Evolutionary conservation across 805 yeast genomes (phyloP), one percentile per base, ranked within the genome.

Genomic region (Blastobotrys peoriensis): DNA sequence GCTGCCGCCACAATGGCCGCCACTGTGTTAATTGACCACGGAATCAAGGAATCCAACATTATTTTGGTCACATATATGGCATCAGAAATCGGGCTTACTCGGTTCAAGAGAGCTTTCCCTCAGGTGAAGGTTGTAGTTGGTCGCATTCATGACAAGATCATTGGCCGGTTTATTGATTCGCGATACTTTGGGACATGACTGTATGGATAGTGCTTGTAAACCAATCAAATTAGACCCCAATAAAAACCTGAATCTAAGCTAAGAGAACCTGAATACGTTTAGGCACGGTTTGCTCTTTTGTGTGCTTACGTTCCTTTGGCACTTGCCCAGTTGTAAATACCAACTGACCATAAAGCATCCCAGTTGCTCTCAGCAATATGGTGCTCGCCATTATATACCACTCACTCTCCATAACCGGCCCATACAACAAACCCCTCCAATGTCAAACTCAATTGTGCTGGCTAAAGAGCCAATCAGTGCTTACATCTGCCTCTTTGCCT

Each of bases 1-100:
- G 95, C 96, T 0, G 95, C 95, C 0, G 81, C 89, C 1, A 83
- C 87, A 36, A 93, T 91, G 98, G 95, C 97, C 0, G 77, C 86
- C 37, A 93, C 87, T 55, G 88, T 91, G 3, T 66, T 91, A 40
- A 54, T 85, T 13, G 98, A 91, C 58, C 94, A 91, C 59, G 83
- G 81, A 4, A 81, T 86, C 18, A 54, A 61, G 5, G 73, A 75
- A 40, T 66, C 71, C 23, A 74, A 83, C 51, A 83, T 93, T 18
- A 74, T 81, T 2, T 69, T 88, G 43, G 79, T 87, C 9, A 67
- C 82, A 3, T 85, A 84, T 57, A 62, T 83, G 42, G 84, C 87
- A n/a, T 79, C 94, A 0, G 93, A 83, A 53, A 69, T 78, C 30
- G 96, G 95, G 3, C 63, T 86, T 4, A 68, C 83, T 45, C 71